Percentiles rank a stretch among this genome's conserved stretches.
Evolutionary conservation across 257 asterid species (phyloP).

Genomic region (Solanum chiquidenum): DNA sequence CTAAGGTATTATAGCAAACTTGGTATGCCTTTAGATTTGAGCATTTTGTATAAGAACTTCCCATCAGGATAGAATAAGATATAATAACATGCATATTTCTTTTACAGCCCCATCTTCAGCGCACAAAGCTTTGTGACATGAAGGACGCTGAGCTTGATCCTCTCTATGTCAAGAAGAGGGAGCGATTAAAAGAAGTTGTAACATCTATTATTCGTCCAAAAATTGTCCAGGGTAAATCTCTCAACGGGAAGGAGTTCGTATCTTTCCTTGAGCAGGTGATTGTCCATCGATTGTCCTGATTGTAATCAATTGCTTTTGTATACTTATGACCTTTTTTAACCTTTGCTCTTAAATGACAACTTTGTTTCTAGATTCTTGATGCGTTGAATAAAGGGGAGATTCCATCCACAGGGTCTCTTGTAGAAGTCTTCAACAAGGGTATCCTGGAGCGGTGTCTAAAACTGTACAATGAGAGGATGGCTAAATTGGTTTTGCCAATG

Average conservation of each 20-base stretch:
- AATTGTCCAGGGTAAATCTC: slow-evolving; percentile 95
- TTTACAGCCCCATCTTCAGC: slow-evolving; percentile 89
- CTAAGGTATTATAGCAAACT: neutral
- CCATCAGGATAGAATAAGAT: neutral
- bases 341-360: neutral
- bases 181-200: slow-evolving; percentile 63
- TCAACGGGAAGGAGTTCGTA: slow-evolving; percentile 87
- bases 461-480: slow-evolving; percentile 50
- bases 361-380: slow-evolving; percentile 66
- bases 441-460: slow-evolving; percentile 77
- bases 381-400: slow-evolving; percentile 99
- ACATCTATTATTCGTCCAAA: slow-evolving; percentile 83
- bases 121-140: slow-evolving; percentile 96
- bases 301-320: neutral
- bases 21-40: neutral
- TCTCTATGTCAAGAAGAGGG: slow-evolving; percentile 72
- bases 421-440: slow-evolving; percentile 89
- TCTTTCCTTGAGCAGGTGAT: slow-evolving; percentile 82
- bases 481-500: slow-evolving; percentile 46
- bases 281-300: slow-evolving; percentile 5
- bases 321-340: neutral
- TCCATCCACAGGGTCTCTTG: slow-evolving; percentile 98
- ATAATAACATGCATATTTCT: neutral
- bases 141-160: slow-evolving; percentile 86
- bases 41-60: neutral